Conservation (phyloP, 208 protist genomes). For the Trypanosoma melophagium region DNA sequence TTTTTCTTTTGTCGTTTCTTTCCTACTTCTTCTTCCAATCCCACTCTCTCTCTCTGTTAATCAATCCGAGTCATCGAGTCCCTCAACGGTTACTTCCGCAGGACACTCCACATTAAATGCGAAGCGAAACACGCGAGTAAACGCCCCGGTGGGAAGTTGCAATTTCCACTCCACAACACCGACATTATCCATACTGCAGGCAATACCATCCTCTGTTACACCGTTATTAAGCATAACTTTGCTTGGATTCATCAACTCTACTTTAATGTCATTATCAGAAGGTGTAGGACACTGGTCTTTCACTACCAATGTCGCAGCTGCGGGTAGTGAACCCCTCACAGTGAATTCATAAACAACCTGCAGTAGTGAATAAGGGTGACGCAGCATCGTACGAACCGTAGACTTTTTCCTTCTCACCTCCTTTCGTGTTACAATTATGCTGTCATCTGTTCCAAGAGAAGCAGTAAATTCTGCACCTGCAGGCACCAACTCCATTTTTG, state of each 20-base stretch:
- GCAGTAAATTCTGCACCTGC: slow-evolving; percentile 47
- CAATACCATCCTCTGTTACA: slow-evolving; percentile 22
- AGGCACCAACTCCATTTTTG: slow-evolving; percentile 38
- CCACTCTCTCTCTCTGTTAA: neutral
- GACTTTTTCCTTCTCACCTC: slow-evolving; percentile 12
- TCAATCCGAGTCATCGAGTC: slow-evolving; percentile 17
- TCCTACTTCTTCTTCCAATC: neutral
- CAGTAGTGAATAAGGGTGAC: neutral
- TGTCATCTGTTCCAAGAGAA: slow-evolving; percentile 49
- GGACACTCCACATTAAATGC: slow-evolving; percentile 36
- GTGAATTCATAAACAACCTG: slow-evolving; percentile 30
- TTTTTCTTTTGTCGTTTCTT: neutral
- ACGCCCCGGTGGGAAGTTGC: slow-evolving; percentile 26
- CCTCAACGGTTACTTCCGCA: slow-evolving; percentile 27
- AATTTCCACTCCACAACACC: slow-evolving; percentile 46
- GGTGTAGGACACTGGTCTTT: slow-evolving; percentile 55
- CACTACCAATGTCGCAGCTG: slow-evolving; percentile 42
- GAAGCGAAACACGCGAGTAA: slow-evolving; percentile 36
- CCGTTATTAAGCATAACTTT: slow-evolving; percentile 13
- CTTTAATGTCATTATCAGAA: slow-evolving; percentile 34
- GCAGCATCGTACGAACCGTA: slow-evolving; percentile 10
- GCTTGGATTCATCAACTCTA: slow-evolving; percentile 29
- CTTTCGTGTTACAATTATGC: slow-evolving; percentile 35
- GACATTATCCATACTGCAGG: slow-evolving; percentile 34
- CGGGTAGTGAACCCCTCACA: slow-evolving; percentile 16